Conservation (phyloP, 257 asterid genomes). For the Solanum microdontum region DNA sequence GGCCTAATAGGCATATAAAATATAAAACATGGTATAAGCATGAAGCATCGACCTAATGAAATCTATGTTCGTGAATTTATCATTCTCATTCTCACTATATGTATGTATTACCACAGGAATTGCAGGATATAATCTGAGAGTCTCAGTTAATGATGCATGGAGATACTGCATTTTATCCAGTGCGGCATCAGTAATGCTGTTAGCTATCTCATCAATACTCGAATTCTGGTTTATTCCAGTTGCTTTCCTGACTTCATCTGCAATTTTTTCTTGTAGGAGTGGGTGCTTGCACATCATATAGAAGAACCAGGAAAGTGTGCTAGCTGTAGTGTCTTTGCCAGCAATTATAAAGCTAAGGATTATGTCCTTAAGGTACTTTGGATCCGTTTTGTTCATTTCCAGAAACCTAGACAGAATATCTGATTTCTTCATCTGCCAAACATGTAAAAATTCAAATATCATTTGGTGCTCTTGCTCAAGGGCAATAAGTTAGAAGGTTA, state of each 20-base stretch:
- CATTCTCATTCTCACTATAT: not conserved
- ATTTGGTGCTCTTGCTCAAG: not conserved
- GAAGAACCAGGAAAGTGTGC: constrained; percentile 43
- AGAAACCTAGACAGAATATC: constrained; percentile 50
- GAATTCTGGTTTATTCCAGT: constrained; percentile 9
- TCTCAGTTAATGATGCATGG: constrained; percentile 43
- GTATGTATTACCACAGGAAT: constrained; percentile 43
- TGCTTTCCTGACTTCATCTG: constrained; percentile 23
- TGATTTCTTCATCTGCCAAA: constrained; percentile 31
- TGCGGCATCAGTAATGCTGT: constrained; percentile 26
- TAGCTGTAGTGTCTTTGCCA: constrained; percentile 49
- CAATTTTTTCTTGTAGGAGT: constrained; percentile 32
- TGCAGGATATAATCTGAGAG: constrained; percentile 49
- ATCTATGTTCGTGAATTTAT: not conserved
- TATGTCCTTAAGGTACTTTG: constrained; percentile 42
- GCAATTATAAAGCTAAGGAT: constrained; percentile 49
- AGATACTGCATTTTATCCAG: constrained; percentile 36
- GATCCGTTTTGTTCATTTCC: constrained; percentile 18
- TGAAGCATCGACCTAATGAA: not conserved
- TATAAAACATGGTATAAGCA: not conserved
- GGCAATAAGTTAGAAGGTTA: not conserved
- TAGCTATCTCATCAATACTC: constrained; percentile 16
- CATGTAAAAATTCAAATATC: not conserved
- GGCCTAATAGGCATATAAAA: not conserved
- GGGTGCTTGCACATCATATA: constrained; percentile 46